Evolutionary conservation across 257 asterid genomes (phyloP).

Genomic region (Nicotiana undulata): DNA sequence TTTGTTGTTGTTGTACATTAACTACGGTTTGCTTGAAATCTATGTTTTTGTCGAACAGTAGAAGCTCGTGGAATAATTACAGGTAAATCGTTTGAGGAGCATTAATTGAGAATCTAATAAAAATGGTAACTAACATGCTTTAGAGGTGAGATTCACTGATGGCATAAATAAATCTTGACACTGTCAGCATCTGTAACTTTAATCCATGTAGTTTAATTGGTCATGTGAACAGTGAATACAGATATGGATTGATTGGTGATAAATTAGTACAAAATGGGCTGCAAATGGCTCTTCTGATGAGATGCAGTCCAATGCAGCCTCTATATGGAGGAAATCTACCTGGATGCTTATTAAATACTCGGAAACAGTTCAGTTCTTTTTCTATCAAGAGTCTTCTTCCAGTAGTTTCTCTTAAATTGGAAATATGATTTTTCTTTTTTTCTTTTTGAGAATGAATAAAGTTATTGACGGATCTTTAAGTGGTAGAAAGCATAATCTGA

Average conservation of each 20-base stretch:
- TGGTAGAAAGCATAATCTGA: background rate
- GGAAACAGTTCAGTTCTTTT: background rate
- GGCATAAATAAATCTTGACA: no score
- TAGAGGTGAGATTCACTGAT: no score
- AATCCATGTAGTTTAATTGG: background rate
- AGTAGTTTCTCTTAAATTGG: background rate
- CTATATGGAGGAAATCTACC: background rate
- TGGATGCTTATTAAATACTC: background rate
- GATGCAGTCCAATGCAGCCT: background rate
- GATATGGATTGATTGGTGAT: background rate
- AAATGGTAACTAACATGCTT: no score
- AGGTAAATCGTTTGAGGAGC: no score
- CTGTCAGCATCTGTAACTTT: no score
- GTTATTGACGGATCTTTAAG: background rate
- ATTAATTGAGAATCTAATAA: no score
- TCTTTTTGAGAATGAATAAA: no score
- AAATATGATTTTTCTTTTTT: no score
- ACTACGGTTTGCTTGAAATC: background rate
- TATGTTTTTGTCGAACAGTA: background rate
- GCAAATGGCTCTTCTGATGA: background rate
- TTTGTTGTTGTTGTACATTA: no score
- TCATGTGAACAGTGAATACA: background rate
- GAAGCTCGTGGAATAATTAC: background rate
- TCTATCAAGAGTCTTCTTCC: background rate
- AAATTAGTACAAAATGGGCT: background rate